Evolutionary conservation across 345 rosid species (phyloP), one percentile per base, ranked within the genome.

Genomic region (Noccaea bulbosa): DNA sequence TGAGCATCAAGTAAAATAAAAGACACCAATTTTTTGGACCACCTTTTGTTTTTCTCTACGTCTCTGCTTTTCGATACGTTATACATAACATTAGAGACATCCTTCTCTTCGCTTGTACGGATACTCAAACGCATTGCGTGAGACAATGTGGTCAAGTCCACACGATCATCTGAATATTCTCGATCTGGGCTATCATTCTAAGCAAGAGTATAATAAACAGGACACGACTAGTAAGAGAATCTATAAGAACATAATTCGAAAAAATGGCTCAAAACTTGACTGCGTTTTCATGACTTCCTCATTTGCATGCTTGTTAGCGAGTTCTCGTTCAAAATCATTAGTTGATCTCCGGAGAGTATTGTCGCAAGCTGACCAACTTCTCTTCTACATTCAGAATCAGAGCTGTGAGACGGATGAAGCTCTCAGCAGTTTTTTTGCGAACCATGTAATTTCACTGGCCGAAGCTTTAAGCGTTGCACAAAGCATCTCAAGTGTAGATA

Each of bases 171-270:
- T 95, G 98, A 71, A 95, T 85, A 70, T 81, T 86, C 80, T 90
- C 92, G 39, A 90, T 90, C 76, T 95, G 98, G 0, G 78, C 81
- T 86, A 88, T 88, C 92, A 92, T 83, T 75, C 99, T 95, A 62
- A 78, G 8, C 64, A 65, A 81, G 16, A 60, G 34, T 8, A 50
- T 33, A 24, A 24, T 24, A 4, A 72, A 48, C 14, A 59, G 1
- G 8, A 67, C 3, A 43, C 5, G 44, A 30, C 22, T 2, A 52
- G 57, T 59, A 35, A 34, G 27, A 67, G 4, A 67, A 47, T 2
- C 22, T 10, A 46, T 44, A 30, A 20, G 4, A 68, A 6, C 30
- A 24, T 0, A 10, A 22, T 24, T 24, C 33, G 8, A 10, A 44
- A 49, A 8, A 4, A 34, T 1, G 24, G 24, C 24, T 22, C 67